Base-by-base conservation (phyloP, 2,329 filamentous ascomycete genomes). In the Juglanconis oblonga region DNA sequence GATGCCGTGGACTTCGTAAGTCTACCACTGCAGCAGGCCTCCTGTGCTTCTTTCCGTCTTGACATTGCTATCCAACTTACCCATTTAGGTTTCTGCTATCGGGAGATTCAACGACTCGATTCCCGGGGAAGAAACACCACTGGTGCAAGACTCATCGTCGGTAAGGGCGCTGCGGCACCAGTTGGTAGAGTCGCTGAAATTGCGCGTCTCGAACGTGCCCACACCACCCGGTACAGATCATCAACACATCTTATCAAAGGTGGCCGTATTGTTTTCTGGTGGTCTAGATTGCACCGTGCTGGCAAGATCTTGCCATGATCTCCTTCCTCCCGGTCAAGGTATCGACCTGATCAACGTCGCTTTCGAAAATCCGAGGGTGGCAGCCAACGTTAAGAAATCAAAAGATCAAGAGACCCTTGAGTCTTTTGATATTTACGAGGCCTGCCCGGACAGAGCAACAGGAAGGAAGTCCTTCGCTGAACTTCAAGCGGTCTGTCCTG, bases 271-370 rank as follows among this genome's bases (percentile, higher is more conserved):
- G 0, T 99, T 98, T 72, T 99, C 95, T 0, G 95, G 95, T 2
- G 95, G 95, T 0, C 82, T 99, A 6, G 95, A 99, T 72, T 98
- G 95, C 71, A 94, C 93, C 0, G 80, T 97, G 0, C 79, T 99
- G 52, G 94, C 94, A 29, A 85, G 92, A 48, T 75, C 98, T 31
- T 80, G 84, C 10, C 90, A 97, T 70, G 89, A 96, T 11, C 74
- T 96, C 2, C 71, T 98, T 2, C 89, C 90, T 0, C 13, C 70
- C 0, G 74, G 81, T 4, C 87, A 96, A 68, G 78, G 83, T 1
- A 87, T 99, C 62, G 95, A 98, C 70, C 80, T 99, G 8, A 82
- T 99, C 64, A 99, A 99, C 66, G 94, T 99, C 50, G 95, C 94
- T 0, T 99, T 99, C 69, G 91, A 99, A 73, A 99, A 99, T 65